Conservation (phyloP, 441 rosid species). For the Populus hybrid region DNA sequence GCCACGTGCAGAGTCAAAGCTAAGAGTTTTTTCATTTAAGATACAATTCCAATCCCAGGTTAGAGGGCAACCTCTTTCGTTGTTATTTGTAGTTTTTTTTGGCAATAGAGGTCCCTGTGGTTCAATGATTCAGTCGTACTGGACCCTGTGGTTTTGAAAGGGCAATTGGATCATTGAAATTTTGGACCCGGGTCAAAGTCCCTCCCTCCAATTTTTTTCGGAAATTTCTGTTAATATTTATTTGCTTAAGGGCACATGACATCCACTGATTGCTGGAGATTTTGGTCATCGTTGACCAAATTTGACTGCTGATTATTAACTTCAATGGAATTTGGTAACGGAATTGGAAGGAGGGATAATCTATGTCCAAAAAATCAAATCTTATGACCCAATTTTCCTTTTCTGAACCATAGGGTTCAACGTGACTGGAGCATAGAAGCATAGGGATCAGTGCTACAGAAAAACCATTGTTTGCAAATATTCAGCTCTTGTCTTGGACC, state of each 20-base stretch:
- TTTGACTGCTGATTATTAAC: neutral
- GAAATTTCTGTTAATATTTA: neutral
- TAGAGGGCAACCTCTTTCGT: slow-evolving; percentile 29
- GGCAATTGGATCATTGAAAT: neutral
- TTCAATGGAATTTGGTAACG: neutral
- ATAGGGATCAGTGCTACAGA: neutral
- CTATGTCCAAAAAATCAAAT: neutral
- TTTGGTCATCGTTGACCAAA: neutral
- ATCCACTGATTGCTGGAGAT: neutral
- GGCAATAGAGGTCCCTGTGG: neutral
- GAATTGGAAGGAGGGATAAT: neutral
- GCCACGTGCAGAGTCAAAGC: slow-evolving; percentile 88
- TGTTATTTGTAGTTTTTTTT: slow-evolving; percentile 13
- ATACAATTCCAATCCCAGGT: slow-evolving; percentile 82
- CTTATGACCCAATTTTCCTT: neutral
- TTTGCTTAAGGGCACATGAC: neutral
- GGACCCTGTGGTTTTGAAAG: neutral
- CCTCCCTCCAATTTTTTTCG: neutral
- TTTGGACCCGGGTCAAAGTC: neutral
- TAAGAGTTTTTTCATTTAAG: slow-evolving; percentile 88
- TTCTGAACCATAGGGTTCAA: neutral
- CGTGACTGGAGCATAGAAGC: neutral
- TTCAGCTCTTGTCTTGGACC: slow-evolving; percentile 8
- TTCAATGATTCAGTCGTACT: neutral
- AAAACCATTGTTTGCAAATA: neutral